Evolutionary conservation across 108 stramenopile genomes (phyloP).

Genomic region (Ochromonas danica): DNA sequence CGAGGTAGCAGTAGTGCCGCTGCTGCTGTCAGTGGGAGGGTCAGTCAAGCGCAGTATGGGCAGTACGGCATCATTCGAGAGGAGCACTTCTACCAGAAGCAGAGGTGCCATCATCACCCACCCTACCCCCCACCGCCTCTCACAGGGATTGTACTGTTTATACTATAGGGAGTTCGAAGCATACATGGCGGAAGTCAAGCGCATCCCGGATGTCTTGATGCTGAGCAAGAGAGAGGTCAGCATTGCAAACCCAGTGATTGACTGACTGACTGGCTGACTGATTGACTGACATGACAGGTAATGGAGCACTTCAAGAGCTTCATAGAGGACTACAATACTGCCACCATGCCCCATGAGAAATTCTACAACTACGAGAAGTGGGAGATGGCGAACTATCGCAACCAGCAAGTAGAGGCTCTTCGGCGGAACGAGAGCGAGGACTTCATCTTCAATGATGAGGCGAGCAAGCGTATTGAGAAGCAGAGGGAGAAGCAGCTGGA

Average conservation of each 20-base stretch:
- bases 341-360: conserved; percentile 82
- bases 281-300: neutral
- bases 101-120: conserved; percentile 26
- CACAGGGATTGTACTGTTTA: neutral
- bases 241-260: too few species aligned
- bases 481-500: neutral
- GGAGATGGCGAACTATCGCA: conserved; percentile 86
- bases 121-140: neutral
- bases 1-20: conserved; percentile 43
- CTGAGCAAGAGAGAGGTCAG: conserved; percentile 77
- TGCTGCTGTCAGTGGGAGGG: conserved; percentile 46
- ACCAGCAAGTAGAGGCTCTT: conserved; percentile 50
- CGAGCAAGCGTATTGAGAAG: neutral
- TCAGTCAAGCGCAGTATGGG: conserved; percentile 67
- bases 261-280: too few species aligned
- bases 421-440: conserved; percentile 37
- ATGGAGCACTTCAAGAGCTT: conserved; percentile 79
- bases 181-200: conserved; percentile 86
- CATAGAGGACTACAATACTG: conserved; percentile 92
- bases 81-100: conserved; percentile 67
- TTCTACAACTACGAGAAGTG: conserved; percentile 92
- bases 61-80: conserved; percentile 78
- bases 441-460: conserved; percentile 1
- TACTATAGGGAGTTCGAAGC: conserved; percentile 68
- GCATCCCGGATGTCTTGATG: conserved; percentile 66